A percentile compares a stretch with the other conserved stretches of the same genome.
These are phyloP conservation scores for Chaetomiaceae sp. DNA, from an alignment of 2,329 filamentous ascomycete genomes.

Conservation along the genomic window DNA sequence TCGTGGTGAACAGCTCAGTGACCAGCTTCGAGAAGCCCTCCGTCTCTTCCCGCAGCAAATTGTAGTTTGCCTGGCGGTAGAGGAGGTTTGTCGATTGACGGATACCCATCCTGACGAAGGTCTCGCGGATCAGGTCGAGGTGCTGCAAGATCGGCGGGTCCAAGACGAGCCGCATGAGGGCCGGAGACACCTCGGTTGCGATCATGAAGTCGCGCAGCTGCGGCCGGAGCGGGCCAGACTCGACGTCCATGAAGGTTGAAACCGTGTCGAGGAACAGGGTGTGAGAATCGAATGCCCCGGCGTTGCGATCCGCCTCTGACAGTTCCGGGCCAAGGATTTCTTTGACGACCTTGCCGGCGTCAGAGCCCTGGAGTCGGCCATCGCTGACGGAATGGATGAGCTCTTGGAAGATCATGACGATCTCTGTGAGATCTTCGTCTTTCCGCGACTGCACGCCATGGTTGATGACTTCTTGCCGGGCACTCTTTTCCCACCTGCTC, in stretches of 20 bases:
- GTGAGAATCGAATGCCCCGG: conserved; percentile 54
- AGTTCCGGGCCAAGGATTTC: conserved; percentile 63
- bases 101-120: conserved; percentile 77
- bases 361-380: conserved; percentile 58
- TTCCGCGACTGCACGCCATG: conserved; percentile 60
- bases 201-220: conserved; percentile 64
- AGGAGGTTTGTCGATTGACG: conserved; percentile 88
- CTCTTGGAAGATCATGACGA: conserved; percentile 78
- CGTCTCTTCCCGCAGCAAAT: conserved; percentile 87
- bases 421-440: conserved; percentile 62
- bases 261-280: conserved; percentile 79
- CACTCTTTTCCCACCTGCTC: conserved; percentile 61
- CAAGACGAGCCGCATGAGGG: conserved; percentile 74
- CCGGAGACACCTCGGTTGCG: conserved; percentile 66
- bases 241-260: conserved; percentile 71
- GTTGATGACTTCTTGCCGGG: conserved; percentile 63
- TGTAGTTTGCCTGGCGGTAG: conserved; percentile 96
- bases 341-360: conserved; percentile 68
- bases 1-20: conserved; percentile 90
- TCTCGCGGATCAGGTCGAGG: conserved; percentile 77
- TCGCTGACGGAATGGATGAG: conserved; percentile 72
- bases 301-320: conserved; percentile 47
- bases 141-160: conserved; percentile 72
- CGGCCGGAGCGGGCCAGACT: conserved; percentile 47
- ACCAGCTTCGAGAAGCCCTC: conserved; percentile 96